A percentile compares a stretch with the other conserved stretches of the same genome.
Evolutionary conservation across 1,284 basidiomycete genomes (phyloP).

Genomic region (Heterobasidion irregulare): DNA sequence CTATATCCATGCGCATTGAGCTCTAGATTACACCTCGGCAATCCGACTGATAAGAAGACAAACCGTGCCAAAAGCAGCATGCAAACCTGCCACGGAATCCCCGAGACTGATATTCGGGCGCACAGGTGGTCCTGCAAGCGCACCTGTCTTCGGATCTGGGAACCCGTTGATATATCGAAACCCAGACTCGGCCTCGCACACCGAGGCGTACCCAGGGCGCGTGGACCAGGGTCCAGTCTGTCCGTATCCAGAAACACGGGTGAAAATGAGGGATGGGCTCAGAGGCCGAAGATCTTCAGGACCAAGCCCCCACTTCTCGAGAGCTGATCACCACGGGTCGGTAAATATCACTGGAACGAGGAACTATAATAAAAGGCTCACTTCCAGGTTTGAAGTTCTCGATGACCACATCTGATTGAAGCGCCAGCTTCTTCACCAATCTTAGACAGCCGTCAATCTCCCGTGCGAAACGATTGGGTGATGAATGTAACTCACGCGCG

Average conservation of each 20-base stretch:
- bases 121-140: constrained; percentile 51
- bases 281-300: constrained; percentile 44
- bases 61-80: constrained; percentile 67
- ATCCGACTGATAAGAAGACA: constrained; percentile 11
- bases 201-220: constrained; percentile 61
- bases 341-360: background rate
- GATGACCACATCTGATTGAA: constrained; percentile 53
- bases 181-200: constrained; percentile 67
- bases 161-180: constrained; percentile 67
- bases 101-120: constrained; percentile 65
- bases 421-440: constrained; percentile 51
- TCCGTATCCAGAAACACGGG: constrained; percentile 66
- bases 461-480: background rate
- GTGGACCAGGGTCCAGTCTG: constrained; percentile 67
- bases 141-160: constrained; percentile 42
- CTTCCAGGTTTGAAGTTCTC: constrained; percentile 73
- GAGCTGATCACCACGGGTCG: constrained; percentile 27
- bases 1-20: constrained; percentile 17
- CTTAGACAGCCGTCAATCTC: constrained; percentile 21
- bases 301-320: constrained; percentile 62
- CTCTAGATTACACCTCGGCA: background rate
- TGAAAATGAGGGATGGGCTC: constrained; percentile 62
- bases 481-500: constrained; percentile 35
- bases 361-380: constrained; percentile 21
- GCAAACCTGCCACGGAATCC: constrained; percentile 61